Evolutionary conservation across 352 stramenopile genomes (phyloP).

Genomic region (Phytophthora podocarpi): DNA sequence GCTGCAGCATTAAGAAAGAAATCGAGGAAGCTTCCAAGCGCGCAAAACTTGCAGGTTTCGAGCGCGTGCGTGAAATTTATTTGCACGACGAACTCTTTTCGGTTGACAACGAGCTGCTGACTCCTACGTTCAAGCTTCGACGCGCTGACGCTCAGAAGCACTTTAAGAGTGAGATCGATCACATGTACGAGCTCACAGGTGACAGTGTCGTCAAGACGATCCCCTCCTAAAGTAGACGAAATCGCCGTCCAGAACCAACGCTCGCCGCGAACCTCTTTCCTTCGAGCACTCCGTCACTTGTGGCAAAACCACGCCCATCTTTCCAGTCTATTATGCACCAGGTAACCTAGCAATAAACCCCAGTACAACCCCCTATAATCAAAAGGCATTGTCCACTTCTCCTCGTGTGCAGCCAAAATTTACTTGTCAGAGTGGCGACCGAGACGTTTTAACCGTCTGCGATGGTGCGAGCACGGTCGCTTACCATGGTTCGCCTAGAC

Average conservation of each 20-base stretch:
- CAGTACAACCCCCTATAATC: too few relatives aligned
- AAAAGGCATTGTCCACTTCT: too few relatives aligned
- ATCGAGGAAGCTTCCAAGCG: conserved; percentile 57
- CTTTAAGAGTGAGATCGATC: conserved; percentile 74
- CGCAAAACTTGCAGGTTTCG: conserved; percentile 90
- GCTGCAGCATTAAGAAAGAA: conserved; percentile 51
- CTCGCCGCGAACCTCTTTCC: background rate
- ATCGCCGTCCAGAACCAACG: too few relatives aligned
- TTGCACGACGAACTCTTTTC: conserved; percentile 92
- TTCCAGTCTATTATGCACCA: conserved; percentile 28
- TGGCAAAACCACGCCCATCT: background rate
- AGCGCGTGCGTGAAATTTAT: conserved; percentile 92
- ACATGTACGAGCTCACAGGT: conserved; percentile 69
- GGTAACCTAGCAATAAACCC: conserved; percentile 18
- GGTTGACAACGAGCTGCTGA: conserved; percentile 95
- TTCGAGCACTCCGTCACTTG: background rate
- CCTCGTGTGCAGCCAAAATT: too few relatives aligned
- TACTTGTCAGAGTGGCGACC: conserved; percentile 34
- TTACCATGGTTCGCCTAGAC: conserved; percentile 56
- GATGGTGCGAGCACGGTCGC: conserved; percentile 56
- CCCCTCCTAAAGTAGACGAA: conserved; percentile 16
- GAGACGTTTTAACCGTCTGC: conserved; percentile 49
- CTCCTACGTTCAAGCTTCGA: conserved; percentile 98
- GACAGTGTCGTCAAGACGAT: conserved; percentile 51
- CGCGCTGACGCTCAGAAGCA: conserved; percentile 62